These are phyloP conservation scores for Malus hybrid DNA, from an alignment of 331 rosid species.

Conservation along the genomic window DNA sequence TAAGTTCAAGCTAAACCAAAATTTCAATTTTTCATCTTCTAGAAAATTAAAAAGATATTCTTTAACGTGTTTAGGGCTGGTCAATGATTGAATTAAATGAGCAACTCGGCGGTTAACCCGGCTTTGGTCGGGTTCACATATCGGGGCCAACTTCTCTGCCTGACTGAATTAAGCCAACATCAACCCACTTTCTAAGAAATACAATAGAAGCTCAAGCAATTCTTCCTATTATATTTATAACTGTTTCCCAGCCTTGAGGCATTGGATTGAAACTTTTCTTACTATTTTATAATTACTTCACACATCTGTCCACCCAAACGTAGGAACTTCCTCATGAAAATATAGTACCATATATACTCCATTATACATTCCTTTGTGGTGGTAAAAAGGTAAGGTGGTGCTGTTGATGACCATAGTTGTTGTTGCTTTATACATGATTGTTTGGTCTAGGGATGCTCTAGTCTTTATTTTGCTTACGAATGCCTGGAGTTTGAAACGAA, in stretches of 20 bases:
- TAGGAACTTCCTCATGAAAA: conserved; percentile 16
- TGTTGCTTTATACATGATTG: no score
- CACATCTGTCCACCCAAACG: conserved; percentile 11
- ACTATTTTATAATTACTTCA: neutral
- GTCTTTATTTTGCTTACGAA: no score
- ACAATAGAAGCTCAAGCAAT: conserved; percentile 8
- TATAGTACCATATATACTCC: neutral
- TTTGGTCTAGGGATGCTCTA: no score
- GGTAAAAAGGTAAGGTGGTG: neutral
- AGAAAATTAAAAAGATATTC: no score
- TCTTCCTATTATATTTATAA: neutral
- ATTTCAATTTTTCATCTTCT: neutral
- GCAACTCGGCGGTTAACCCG: conserved; percentile 42
- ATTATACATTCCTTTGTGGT: neutral
- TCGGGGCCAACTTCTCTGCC: neutral
- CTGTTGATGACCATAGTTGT: no score
- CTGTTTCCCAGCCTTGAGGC: conserved; percentile 22
- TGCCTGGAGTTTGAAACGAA: no score
- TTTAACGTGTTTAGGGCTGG: conserved; percentile 19
- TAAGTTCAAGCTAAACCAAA: neutral
- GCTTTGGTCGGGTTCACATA: conserved; percentile 63
- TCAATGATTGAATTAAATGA: conserved; percentile 53
- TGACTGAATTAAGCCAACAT: neutral
- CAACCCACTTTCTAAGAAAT: conserved; percentile 24
- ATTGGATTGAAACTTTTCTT: conserved; percentile 23